Percentiles rank a stretch among this genome's conserved stretches.
These are phyloP conservation scores for Parachaetomium inaequale DNA, from an alignment of 495 filamentous ascomycete genomes.

Conservation along the genomic window DNA sequence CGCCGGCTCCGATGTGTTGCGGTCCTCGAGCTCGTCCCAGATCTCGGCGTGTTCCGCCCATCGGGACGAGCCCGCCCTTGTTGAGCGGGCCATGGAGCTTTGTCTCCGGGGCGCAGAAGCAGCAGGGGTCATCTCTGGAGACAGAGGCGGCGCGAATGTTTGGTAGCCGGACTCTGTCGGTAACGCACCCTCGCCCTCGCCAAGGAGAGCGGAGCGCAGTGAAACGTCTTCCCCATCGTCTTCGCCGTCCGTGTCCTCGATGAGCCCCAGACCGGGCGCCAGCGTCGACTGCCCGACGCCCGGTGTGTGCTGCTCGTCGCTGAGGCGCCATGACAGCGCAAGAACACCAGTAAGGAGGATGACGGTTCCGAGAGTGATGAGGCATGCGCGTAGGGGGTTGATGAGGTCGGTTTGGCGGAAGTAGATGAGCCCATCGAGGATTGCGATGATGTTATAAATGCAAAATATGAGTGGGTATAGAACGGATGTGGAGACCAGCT, in stretches of 20 bases:
- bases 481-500: constrained; percentile 90
- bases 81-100: constrained; percentile 26
- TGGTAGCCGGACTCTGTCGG: constrained; percentile 40
- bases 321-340: constrained; percentile 89
- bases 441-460: constrained; percentile 99
- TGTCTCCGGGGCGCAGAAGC: constrained; percentile 20
- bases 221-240: constrained; percentile 45
- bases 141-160: constrained; percentile 38
- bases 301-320: constrained; percentile 62
- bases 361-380: constrained; percentile 82
- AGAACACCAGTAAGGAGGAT: constrained; percentile 86
- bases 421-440: constrained; percentile 94
- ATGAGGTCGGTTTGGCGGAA: constrained; percentile 85
- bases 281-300: constrained; percentile 58
- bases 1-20: constrained; percentile 39
- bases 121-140: constrained; percentile 4
- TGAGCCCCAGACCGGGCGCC: constrained; percentile 65
- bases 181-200: constrained; percentile 33
- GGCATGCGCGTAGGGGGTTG: constrained; percentile 65
- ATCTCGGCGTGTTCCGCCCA: constrained; percentile 61
- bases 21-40: constrained; percentile 64
- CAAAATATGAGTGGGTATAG: constrained; percentile 98
- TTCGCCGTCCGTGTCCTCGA: constrained; percentile 61
- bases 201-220: constrained; percentile 38
- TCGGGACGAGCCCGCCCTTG: constrained; percentile 37